A percentile compares a stretch with the other conserved stretches of the same genome.
These are phyloP conservation scores for Blepharisma stoltei DNA, from an alignment of 73 alveolate genomes.

Conservation along the genomic window DNA sequence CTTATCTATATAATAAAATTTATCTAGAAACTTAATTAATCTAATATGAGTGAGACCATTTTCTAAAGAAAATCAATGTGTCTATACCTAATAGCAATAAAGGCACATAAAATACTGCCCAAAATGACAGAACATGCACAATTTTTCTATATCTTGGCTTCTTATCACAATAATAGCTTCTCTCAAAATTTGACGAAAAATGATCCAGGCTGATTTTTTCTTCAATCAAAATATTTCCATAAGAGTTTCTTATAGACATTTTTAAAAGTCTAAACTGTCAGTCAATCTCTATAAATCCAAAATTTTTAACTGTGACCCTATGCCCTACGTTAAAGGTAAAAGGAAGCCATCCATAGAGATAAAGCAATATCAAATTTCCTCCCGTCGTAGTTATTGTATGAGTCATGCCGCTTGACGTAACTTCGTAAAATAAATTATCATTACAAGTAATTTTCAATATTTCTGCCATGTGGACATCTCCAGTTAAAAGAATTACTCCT, in stretches of 20 bases:
- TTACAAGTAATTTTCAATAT: background rate
- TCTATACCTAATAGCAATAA: no score
- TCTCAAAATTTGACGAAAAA: no score
- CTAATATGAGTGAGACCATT: no score
- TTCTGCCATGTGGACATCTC: conserved; percentile 29
- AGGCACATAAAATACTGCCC: no score
- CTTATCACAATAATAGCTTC: no score
- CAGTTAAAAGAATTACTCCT: conserved; percentile 21
- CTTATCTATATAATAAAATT: no score
- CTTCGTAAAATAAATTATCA: background rate
- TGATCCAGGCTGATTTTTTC: no score
- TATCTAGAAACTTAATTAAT: no score
- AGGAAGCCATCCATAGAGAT: background rate
- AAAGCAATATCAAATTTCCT: background rate
- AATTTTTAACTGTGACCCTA: background rate
- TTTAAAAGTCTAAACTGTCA: background rate
- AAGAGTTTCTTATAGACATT: background rate
- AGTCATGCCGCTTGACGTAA: conserved; percentile 21
- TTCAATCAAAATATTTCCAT: no score
- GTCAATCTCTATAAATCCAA: conserved; percentile 12
- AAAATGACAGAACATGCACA: no score
- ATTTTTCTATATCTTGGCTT: no score
- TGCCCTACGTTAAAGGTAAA: conserved; percentile 1
- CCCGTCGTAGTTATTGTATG: background rate
- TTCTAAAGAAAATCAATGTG: no score